These are phyloP conservation scores for Candida odintsovae DNA, from an alignment of 805 yeast species.

Conservation along the genomic window DNA sequence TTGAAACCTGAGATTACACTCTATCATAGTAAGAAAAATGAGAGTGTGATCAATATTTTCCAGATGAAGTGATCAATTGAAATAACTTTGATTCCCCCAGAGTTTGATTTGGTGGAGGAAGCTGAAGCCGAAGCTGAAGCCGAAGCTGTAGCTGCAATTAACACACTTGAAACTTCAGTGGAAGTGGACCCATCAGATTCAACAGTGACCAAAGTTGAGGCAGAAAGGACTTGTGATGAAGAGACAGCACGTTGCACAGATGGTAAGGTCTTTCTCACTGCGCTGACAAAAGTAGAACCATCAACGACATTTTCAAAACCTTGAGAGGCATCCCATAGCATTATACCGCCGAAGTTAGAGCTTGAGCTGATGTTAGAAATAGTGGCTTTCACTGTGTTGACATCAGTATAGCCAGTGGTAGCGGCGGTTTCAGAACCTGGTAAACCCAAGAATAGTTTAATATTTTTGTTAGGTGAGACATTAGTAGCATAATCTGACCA, in stretches of 20 bases:
- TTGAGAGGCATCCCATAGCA: conserved; percentile 90
- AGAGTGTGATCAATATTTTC: too few relatives aligned
- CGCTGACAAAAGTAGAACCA: conserved; percentile 38
- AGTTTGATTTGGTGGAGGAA: too few relatives aligned
- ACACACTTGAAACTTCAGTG: not conserved
- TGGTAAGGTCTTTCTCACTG: not conserved
- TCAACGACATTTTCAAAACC: conserved; percentile 43
- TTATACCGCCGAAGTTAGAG: conserved; percentile 78
- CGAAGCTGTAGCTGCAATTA: too few relatives aligned
- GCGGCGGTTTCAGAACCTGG: conserved; percentile 62
- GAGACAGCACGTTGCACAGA: not conserved
- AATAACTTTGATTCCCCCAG: too few relatives aligned
- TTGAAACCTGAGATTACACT: too few relatives aligned
- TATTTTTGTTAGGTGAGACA: conserved; percentile 59
- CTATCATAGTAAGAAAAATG: too few relatives aligned
- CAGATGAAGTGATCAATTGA: too few relatives aligned
- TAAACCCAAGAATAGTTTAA: conserved; percentile 68
- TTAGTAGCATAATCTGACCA: conserved; percentile 63
- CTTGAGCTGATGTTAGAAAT: conserved; percentile 71
- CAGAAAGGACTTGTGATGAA: not conserved
- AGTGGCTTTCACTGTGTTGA: conserved; percentile 32
- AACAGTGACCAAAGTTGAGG: not conserved
- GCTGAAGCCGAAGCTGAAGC: too few relatives aligned
- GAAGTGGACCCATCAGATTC: not conserved
- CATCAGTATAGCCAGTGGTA: conserved; percentile 52